Base-by-base conservation (phyloP, 768 basidiomycete genomes). In the Amanita pallidorosea region DNA sequence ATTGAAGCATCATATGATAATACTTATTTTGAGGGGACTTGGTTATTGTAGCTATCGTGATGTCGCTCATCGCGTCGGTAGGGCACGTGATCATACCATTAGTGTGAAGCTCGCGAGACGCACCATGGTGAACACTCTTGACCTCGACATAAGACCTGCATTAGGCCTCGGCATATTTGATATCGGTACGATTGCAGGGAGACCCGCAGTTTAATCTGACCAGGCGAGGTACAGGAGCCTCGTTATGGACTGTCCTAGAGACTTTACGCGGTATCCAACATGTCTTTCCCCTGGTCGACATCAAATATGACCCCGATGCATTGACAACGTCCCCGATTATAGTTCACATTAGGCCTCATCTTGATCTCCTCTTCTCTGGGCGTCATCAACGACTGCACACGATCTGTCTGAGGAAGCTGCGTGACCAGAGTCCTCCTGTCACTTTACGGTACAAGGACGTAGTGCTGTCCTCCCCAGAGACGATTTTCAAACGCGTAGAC, bases 351-450 rank as follows among this genome's bases (percentile, higher is more conserved):
- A 80, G 83, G 15, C 88, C 88, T 1, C 85, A 91, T 61, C 70
- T 92, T 48, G 87, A 90, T 61, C 75, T 92, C n/a, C 72, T 92
- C 40, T 92, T 91, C 65, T 88, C 88, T 15, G 80, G 83, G 9
- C 76, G 76, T 56, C 75, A 83, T 53, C 89, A 92, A 57, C 79
- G 88, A 18, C 72, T 92, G 17, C 85, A 85, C 51, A 88, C 85
- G 5, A 87, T 92, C 45, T 82, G 78, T 57, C 64, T 89, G 35
- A 75, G 82, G 57, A 80, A 74, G 55, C 74, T 88, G 13, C 80
- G 77, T 17, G 81, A 83, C 47, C 73, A 76, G 13, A 73, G 78
- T 61, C 86, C 84, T 1, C 81, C 83, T 3, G 70, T 88, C 23
- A 77, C 73, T 8, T 65, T 90, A 29, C 76, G 77, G 49, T 90